Evolutionary conservation across 2,329 filamentous ascomycete genomes (phyloP).

Genomic region (Cercospora zeae-maydis): DNA sequence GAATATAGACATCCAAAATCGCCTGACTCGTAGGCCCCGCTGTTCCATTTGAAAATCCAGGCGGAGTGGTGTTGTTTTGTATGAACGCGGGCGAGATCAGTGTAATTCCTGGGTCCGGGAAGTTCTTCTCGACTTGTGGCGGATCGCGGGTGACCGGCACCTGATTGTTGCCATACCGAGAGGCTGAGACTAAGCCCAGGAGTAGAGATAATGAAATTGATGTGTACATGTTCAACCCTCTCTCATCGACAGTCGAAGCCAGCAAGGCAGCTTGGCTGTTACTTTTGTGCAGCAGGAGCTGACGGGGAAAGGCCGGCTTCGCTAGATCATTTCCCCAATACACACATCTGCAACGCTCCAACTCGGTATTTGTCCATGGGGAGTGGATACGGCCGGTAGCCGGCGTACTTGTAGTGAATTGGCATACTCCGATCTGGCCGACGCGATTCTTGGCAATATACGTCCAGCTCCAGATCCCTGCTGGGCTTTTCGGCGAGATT

Average conservation of each 20-base stretch:
- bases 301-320: neutral
- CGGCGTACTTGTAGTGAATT: neutral
- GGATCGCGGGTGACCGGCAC: slow-evolving; percentile 31
- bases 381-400: neutral
- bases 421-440: neutral
- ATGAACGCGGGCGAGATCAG: slow-evolving; percentile 36
- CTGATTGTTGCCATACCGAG: slow-evolving; percentile 36
- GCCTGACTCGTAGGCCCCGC: slow-evolving; percentile 35
- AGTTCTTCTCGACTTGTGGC: slow-evolving; percentile 36
- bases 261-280: neutral
- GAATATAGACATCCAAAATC: slow-evolving; percentile 30
- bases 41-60: slow-evolving; percentile 34
- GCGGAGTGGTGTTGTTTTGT: slow-evolving; percentile 30
- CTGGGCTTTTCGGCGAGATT: neutral
- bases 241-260: neutral
- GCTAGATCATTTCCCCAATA: neutral
- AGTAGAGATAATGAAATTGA: neutral
- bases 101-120: slow-evolving; percentile 34
- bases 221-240: neutral
- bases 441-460: neutral
- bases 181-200: slow-evolving; percentile 1
- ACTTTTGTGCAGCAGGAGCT: neutral
- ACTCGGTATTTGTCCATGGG: neutral
- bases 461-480: neutral
- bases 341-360: neutral